Conservation (phyloP, 2,329 filamentous ascomycete species). For the Scortechinia acanthostroma region DNA sequence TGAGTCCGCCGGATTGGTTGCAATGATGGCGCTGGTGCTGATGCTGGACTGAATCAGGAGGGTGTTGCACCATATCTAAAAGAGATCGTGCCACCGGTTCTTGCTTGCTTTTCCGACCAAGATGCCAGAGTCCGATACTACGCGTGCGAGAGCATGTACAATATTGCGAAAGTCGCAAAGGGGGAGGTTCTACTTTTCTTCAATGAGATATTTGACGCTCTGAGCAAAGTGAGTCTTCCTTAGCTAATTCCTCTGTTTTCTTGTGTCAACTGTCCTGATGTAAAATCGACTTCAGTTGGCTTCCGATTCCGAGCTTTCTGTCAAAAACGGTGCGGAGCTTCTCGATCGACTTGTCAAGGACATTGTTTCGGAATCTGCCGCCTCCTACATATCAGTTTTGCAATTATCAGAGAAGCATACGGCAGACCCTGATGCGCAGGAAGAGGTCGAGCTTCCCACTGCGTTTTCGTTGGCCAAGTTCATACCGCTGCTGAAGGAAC, state of each 20-base stretch:
- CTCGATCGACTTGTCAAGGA: constrained; percentile 92
- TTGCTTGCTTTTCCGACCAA: constrained; percentile 96
- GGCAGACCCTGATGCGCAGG: constrained; percentile 36
- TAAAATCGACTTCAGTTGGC: constrained; percentile 61
- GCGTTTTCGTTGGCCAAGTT: constrained; percentile 88
- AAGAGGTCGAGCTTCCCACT: constrained; percentile 54
- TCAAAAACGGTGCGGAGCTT: constrained; percentile 95
- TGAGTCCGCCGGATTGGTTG: constrained; percentile 38
- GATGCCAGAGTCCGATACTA: constrained; percentile 97
- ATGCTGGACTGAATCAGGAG: background rate
- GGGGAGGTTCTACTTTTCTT: constrained; percentile 96
- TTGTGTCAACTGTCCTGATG: background rate
- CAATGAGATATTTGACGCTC: constrained; percentile 93
- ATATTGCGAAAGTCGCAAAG: constrained; percentile 98
- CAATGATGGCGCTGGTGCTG: background rate
- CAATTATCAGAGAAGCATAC: constrained; percentile 29
- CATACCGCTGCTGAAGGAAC: constrained; percentile 86
- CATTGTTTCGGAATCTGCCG: constrained; percentile 88
- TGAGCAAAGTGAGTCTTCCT: constrained; percentile 70
- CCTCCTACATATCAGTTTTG: constrained; percentile 86
- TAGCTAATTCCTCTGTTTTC: background rate
- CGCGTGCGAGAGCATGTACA: constrained; percentile 99
- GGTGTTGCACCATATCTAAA: constrained; percentile 57
- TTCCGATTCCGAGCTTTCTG: constrained; percentile 89
- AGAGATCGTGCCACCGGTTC: constrained; percentile 88